Base-by-base conservation (phyloP, 2,329 filamentous ascomycete genomes). In the Fusarium penzigii region DNA sequence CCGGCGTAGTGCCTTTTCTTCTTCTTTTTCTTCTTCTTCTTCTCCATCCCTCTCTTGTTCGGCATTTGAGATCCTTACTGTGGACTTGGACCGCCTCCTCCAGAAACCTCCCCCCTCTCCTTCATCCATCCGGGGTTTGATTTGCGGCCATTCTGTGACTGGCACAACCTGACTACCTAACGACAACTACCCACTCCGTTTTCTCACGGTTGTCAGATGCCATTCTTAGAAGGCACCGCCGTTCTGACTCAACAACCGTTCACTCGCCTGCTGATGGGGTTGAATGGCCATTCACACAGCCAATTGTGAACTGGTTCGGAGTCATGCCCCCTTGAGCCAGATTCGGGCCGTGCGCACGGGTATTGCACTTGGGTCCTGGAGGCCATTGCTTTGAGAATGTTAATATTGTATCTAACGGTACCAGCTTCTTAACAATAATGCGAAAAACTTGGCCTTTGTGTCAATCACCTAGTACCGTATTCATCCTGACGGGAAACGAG, bases 331-430 rank as follows among this genome's bases (percentile, higher is more conserved):
- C 40, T 57, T 47, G 36, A 59, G 55, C 52, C 61, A 64, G 48
- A 64, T 58, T 64, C 61, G 61, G 57, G 55, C 61, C 62, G 61
- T 52, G 49, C 51, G 52, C 57, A 63, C 50, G 48, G 57, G 49
- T 61, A 48, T 41, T 44, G 39, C 44, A 47, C 42, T 32, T 45
- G 20, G 20, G 20, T 25, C 7, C 20, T 25, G 5, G 20, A 25
- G 20, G 20, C 20, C 4, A 25, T 25, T 25, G 7, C 20, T 7
- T 25, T 7, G 20, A 25, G 5, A 25, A 25, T 25, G 20, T 25
- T 25, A 7, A 25, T 25, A 7, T 25, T 25, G n/a, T n/a, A n/a
- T 25, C 4, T 25, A 25, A 25, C 20, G n/a, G n/a, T n/a, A n/a
- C n/a, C n/a, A n/a, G n/a, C n/a, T n/a, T n/a, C 20, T 25, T 7